phyloP scores from a whole-genome alignment of 1,139 yeast species.

The Hyphopichia burtonii region DNA sequence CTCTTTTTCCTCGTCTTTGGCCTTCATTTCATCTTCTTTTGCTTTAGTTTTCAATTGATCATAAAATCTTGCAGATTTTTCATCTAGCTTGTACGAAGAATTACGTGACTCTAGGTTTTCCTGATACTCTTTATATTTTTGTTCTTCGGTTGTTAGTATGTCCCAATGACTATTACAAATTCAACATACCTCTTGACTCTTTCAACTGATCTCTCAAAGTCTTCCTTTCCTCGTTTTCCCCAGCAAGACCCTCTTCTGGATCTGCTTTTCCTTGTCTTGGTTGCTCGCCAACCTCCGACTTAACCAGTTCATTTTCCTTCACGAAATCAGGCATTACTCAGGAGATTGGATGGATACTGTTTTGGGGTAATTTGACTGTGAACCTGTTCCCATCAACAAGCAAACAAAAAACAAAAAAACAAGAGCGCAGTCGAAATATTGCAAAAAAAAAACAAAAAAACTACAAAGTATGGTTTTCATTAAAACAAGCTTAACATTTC shows the following conservation, averaged over 20 bases:
- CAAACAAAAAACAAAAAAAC: too few species aligned
- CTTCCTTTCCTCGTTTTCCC: constrained; percentile 20
- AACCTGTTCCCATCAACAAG: too few species aligned
- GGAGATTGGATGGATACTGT: too few species aligned
- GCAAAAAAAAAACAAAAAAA: too few species aligned
- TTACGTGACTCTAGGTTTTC: constrained; percentile 34
- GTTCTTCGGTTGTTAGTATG: constrained; percentile 13
- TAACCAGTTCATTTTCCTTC: constrained; percentile 6
- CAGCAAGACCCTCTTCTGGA: constrained; percentile 5
- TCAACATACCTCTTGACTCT: constrained; percentile 30
- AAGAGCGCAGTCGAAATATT: too few species aligned
- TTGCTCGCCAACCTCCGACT: constrained; percentile 2
- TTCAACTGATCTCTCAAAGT: constrained; percentile 37
- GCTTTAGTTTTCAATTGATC: constrained; percentile 19
- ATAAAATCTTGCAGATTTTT: constrained; percentile 28
- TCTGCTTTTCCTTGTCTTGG: not conserved
- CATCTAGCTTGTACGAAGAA: constrained; percentile 37
- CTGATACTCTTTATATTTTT: constrained; percentile 32
- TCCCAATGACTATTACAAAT: not conserved
- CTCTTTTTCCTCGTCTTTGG: constrained; percentile 5
- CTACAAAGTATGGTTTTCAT: too few species aligned
- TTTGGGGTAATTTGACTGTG: too few species aligned
- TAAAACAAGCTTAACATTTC: too few species aligned
- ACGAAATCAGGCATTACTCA: constrained; percentile 9
- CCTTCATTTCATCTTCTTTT: constrained; percentile 12